Evolutionary conservation across 371 early-diverging fungal genomes (phyloP), one percentile per base, ranked within the genome.

Genomic region (Lichtheimia hyalospora): DNA sequence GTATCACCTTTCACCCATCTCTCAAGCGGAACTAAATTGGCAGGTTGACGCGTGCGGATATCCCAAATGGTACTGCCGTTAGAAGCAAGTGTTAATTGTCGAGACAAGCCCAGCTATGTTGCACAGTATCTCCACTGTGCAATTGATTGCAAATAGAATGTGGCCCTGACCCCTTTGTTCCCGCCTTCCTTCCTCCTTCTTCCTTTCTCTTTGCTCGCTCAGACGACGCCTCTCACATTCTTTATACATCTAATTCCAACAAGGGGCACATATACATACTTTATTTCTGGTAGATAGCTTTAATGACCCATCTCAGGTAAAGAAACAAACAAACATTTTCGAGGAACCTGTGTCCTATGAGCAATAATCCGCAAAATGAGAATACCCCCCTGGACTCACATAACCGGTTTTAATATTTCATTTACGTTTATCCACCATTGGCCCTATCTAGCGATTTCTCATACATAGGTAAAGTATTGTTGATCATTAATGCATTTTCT

Each of bases 221-320:
- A 16, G 28, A 25, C 25, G 7, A 7, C 15, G 16, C 16, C 50
- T 7, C 20, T 27, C 25, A n/a, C 25, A n/a, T 25, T 51, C 51
- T 51, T 27, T 23, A 49, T 23, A n/a, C 20, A 21, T 49, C 3
- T 18, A 48, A 48, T 10, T 27, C 50, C 25, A 49, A 24, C 23
- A 25, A 51, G 27, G 27, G 27, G 13, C 24, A 51, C 24, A 27
- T 21, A 49, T 34, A 34, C 34, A 25, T 14, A 21, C 23, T 51
- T 25, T 57, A 28, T 43, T 53, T 58, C 42, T 2, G 16, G 41
- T 50, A 27, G 8, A 49, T 20, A 12, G 42, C 57, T 58, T 41
- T 20, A 20, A 74, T 74, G 74, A 75, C 71, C 7, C 75, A 75
- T 60, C 63, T 75, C 25, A 75, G 72, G 75, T 69, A 75, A 42